Base-by-base conservation (phyloP, 2,329 filamentous ascomycete species). In the Coniochaeta sp. region DNA sequence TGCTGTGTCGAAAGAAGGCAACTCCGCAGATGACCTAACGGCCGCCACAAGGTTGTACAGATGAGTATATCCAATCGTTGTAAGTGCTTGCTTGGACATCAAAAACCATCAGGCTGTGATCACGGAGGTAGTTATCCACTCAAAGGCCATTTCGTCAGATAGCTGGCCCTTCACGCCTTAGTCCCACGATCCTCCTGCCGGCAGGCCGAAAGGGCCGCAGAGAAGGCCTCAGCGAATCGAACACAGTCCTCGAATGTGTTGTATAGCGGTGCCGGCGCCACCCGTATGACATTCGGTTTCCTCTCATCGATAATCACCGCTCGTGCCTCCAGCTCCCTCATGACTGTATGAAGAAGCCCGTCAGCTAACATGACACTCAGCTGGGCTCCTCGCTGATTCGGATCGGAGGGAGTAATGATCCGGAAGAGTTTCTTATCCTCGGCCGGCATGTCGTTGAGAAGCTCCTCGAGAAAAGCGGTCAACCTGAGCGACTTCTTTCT, bases 261-360 rank as follows among this genome's bases (percentile, higher is more conserved):
- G 67, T 91, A 92, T 53, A 91, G 62, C 16, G 87, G 87, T 20
- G 84, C 81, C 1, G 87, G 87, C 12, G 87, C 86, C 4, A 91
- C 82, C 14, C 87, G 73, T 35, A 92, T 77, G 12, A 91, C 87
- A 65, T 91, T 82, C 4, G 87, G 88, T 61, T 81, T 82, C 53
- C 87, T 72, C 71, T 91, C 86, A 63, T 92, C 87, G 31, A 90
- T 77, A 1, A 91, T 78, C 1, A 91, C 78, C 4, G 81, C 82
- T 8, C 75, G 69, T 30, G 75, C 70, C 58, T 87, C 80, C 12
- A 91, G 66, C 48, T 73, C 71, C 52, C 77, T 68, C 68, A 88
- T 79, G 4, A 89, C 81, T 2, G 64, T 61, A 48, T 85, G 80
- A 47, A 91, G 69, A 51, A 89, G 62, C 4, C 83, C 83, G 0